Percentiles rank a stretch among this genome's conserved stretches.
Conservation (phyloP, 2,329 filamentous ascomycete species). For the Penicillium capsulatum region DNA sequence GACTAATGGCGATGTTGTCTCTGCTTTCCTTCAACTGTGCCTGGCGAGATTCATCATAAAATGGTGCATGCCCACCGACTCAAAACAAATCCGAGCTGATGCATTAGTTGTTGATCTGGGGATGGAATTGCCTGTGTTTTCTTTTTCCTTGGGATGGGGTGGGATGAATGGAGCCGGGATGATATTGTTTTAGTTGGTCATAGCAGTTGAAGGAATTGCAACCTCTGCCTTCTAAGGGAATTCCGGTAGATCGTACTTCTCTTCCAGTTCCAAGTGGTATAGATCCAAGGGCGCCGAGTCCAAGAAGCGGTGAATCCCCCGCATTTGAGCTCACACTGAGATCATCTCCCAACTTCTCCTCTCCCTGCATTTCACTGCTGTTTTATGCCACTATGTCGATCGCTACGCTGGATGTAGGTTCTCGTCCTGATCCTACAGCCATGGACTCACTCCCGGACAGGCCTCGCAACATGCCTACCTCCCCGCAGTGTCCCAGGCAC, state of each 20-base stretch:
- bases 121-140: neutral
- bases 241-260: too few relatives aligned
- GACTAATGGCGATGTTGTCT: slow-evolving; percentile 1
- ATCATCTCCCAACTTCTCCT: too few relatives aligned
- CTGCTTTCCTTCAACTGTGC: neutral
- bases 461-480: slow-evolving; percentile 53
- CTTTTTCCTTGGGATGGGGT: neutral
- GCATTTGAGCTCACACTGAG: too few relatives aligned
- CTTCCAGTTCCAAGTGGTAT: too few relatives aligned
- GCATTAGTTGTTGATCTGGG: neutral
- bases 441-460: slow-evolving; percentile 19
- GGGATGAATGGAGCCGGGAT: slow-evolving; percentile 4
- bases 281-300: too few relatives aligned
- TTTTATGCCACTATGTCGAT: slow-evolving; percentile 35
- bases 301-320: too few relatives aligned
- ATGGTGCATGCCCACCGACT: neutral
- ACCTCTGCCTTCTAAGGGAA: too few relatives aligned
- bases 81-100: neutral
- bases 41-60: neutral
- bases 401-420: slow-evolving; percentile 42
- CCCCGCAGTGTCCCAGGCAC: slow-evolving; percentile 64
- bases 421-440: neutral
- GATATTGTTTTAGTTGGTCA: slow-evolving; percentile 6
- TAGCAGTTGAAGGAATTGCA: slow-evolving; percentile 7
- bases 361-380: too few relatives aligned